Conservation (phyloP, 495 filamentous ascomycete genomes). For the Pseudoneurospora amorphoporcata region DNA sequence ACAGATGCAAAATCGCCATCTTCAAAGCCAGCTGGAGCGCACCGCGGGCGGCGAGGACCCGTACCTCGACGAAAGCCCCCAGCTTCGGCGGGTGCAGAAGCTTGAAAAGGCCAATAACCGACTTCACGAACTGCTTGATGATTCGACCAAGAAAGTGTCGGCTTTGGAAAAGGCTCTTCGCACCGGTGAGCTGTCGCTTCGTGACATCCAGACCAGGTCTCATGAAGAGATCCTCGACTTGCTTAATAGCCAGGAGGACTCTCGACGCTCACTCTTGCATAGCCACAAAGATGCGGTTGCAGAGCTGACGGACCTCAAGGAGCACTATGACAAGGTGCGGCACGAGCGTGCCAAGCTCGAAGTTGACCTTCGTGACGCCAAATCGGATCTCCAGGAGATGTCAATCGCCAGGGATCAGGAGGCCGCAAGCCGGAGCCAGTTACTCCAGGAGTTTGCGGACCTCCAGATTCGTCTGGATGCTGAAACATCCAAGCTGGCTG, state of each 20-base stretch:
- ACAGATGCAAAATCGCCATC: conserved; percentile 91
- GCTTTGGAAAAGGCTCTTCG: conserved; percentile 77
- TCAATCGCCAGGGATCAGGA: conserved; percentile 72
- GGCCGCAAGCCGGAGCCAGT: conserved; percentile 67
- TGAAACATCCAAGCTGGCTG: conserved; percentile 74
- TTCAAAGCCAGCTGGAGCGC: conserved; percentile 77
- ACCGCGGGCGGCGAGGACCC: conserved; percentile 42
- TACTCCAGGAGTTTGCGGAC: conserved; percentile 88
- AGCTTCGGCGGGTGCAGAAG: conserved; percentile 73
- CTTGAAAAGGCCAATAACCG: conserved; percentile 87
- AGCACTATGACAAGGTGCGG: conserved; percentile 75
- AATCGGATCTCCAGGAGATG: conserved; percentile 75
- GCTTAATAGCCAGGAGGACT: conserved; percentile 88
- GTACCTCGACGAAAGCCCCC: conserved; percentile 71
- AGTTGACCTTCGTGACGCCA: conserved; percentile 79
- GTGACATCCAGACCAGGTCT: conserved; percentile 86
- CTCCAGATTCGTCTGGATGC: conserved; percentile 87
- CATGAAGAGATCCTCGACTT: conserved; percentile 93
- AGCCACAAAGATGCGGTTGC: conserved; percentile 76
- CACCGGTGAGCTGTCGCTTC: conserved; percentile 78
- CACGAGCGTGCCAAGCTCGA: conserved; percentile 68
- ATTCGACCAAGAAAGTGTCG: conserved; percentile 89
- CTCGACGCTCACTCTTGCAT: conserved; percentile 68
- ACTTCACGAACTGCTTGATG: conserved; percentile 89
- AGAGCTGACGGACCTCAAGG: conserved; percentile 77